Evolutionary conservation across 768 basidiomycete genomes (phyloP).

Genomic region (Coprinellus aureogranulatus): DNA sequence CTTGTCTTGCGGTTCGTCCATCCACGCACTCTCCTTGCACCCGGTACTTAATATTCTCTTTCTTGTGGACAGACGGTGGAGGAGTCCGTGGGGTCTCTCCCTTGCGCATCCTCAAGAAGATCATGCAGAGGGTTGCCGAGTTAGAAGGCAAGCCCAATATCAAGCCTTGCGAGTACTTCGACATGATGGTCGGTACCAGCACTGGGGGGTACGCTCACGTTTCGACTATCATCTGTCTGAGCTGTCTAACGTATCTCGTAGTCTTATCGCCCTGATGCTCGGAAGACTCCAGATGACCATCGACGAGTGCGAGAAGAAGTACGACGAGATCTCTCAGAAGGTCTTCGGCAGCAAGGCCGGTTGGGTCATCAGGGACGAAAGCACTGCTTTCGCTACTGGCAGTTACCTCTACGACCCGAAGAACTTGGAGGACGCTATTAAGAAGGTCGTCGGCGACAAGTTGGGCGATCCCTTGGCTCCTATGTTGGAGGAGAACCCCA

Average conservation of each 20-base stretch:
- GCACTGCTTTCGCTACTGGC: slow-evolving; percentile 16
- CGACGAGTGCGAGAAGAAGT: slow-evolving; percentile 27
- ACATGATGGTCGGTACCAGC: slow-evolving; percentile 35
- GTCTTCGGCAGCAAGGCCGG: slow-evolving; percentile 24
- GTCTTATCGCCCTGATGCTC: slow-evolving; percentile 35
- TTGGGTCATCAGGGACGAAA: slow-evolving; percentile 1
- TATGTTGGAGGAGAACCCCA: slow-evolving; percentile 20
- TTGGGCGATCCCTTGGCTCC: slow-evolving; percentile 20
- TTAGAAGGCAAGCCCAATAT: slow-evolving; percentile 14
- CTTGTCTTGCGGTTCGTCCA: slow-evolving; percentile 26
- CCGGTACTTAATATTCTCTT: no score
- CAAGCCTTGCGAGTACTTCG: slow-evolving; percentile 31
- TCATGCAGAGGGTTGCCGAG: slow-evolving; percentile 25
- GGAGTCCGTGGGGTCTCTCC: slow-evolving; percentile 35
- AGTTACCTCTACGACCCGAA: slow-evolving; percentile 15
- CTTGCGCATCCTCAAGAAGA: slow-evolving; percentile 26
- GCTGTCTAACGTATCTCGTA: slow-evolving; percentile 1
- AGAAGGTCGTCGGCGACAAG: slow-evolving; percentile 20
- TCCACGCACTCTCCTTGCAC: no score
- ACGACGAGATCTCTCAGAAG: slow-evolving; percentile 22
- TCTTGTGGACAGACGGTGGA: slow-evolving; percentile 39
- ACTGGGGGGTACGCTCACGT: no score
- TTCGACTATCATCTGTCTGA: no score
- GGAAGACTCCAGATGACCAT: slow-evolving; percentile 34
- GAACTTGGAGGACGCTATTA: slow-evolving; percentile 23